Percentiles rank a stretch among this genome's conserved stretches.
Conservation (phyloP, 1,284 basidiomycete species). For the Tilletia horrida region DNA sequence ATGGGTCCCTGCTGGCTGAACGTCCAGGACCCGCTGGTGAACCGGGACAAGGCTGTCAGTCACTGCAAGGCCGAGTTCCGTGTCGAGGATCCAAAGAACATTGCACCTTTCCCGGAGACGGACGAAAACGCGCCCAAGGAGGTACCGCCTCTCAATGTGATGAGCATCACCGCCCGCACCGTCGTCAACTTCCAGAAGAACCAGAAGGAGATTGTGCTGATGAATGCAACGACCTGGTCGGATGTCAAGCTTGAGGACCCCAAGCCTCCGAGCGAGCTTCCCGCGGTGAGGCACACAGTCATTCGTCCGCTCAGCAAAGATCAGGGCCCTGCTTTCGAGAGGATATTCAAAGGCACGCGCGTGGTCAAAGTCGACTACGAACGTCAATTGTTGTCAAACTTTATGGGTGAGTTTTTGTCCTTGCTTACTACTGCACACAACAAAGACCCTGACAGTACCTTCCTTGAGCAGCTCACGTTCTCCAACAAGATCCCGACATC, state of each 20-base stretch:
- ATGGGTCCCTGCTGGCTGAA: conserved; percentile 98
- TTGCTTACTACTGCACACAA: background rate
- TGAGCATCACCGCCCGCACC: conserved; percentile 83
- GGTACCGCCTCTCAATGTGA: conserved; percentile 81
- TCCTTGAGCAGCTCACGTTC: conserved; percentile 62
- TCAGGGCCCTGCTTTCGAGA: conserved; percentile 82
- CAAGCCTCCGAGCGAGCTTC: conserved; percentile 61
- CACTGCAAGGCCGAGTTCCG: conserved; percentile 76
- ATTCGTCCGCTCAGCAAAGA: conserved; percentile 82
- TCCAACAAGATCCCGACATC: conserved; percentile 87
- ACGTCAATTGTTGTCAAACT: conserved; percentile 69
- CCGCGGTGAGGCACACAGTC: conserved; percentile 78
- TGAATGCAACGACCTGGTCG: conserved; percentile 80
- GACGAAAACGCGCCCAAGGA: conserved; percentile 74
- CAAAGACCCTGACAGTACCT: too few species aligned
- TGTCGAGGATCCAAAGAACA: conserved; percentile 78
- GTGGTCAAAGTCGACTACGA: conserved; percentile 72
- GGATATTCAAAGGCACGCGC: conserved; percentile 60
- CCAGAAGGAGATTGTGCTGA: conserved; percentile 85
- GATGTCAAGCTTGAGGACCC: conserved; percentile 56
- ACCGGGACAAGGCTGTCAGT: conserved; percentile 33
- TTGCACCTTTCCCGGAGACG: conserved; percentile 75
- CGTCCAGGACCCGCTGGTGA: conserved; percentile 71
- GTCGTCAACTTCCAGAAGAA: conserved; percentile 92
- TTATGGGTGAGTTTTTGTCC: background rate